Conservation (phyloP, 345 rosid genomes). For the Syzygium jambos region DNA sequence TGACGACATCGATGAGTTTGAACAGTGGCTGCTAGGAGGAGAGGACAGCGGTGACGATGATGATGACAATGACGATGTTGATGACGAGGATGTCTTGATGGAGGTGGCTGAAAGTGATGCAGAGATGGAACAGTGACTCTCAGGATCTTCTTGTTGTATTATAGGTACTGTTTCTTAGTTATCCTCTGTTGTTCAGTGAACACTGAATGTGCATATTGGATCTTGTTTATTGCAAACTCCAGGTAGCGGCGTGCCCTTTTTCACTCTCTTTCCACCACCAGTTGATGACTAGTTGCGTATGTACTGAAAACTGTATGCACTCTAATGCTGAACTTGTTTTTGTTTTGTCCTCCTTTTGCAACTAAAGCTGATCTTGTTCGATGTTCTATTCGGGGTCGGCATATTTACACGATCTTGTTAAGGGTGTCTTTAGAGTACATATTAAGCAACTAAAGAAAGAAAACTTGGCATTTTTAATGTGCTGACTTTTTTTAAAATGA, state of each 20-base stretch:
- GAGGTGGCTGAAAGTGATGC: neutral
- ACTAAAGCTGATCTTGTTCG: neutral
- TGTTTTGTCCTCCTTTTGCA: neutral
- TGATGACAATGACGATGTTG: slow-evolving; percentile 24
- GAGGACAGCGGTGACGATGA: slow-evolving; percentile 24
- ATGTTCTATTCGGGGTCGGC: neutral
- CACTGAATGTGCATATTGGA: neutral
- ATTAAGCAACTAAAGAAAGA: neutral
- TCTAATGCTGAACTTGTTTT: neutral
- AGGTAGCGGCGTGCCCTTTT: neutral
- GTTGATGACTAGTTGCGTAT: neutral
- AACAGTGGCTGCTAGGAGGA: slow-evolving; percentile 39
- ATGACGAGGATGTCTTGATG: neutral
- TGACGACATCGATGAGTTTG: slow-evolving; percentile 47
- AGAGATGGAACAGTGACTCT: neutral
- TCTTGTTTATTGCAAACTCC: neutral
- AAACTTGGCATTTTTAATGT: neutral
- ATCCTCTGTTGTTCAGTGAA: neutral
- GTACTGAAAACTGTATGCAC: neutral
- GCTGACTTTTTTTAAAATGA: neutral
- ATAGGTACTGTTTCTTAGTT: neutral
- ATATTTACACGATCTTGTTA: neutral
- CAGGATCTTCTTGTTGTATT: neutral
- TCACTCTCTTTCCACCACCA: neutral
- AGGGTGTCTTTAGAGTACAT: neutral